Base-by-base conservation (phyloP, 2,329 filamentous ascomycete genomes). In the Colletotrichum liaoningense region DNA sequence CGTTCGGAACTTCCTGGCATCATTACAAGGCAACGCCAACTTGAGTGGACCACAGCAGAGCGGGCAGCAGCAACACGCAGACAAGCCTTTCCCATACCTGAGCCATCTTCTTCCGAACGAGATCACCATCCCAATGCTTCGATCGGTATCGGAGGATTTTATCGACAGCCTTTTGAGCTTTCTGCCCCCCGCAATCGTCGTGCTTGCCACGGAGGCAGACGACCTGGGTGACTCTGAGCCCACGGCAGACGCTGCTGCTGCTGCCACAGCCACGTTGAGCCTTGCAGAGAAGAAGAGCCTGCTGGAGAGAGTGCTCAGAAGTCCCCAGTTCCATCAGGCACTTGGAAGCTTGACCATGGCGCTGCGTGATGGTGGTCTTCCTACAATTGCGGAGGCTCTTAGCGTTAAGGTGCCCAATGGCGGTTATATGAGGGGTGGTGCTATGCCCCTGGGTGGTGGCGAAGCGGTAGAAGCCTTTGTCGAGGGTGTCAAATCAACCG, bases 401-500 rank as follows among this genome's bases (percentile, higher is more conserved):
- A 90, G 92, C 7, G 90, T 98, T 72, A 91, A 91, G 77, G 91
- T 99, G 24, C 89, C 93, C 79, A 95, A 98, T 80, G 93, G 93
- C n/a, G 96, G 96, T 4, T 93, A 94, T 75, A 88, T 97, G 79
- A 89, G 88, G 74, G 92, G 93, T 68, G 93, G 94, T 6, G 93
- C 90, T 63, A 92, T 98, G 86, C 95, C 96, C 2, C 83, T 98
- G 58, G 96, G 95, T 56, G 95, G 95, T 65, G 94, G 93, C 6
- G 93, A 97, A 78, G 96, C 96, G 14, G 92, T 99, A 1, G 93
- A 97, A 84, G 94, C 94, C 4, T 99, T 99, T 83, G 88, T 99
- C 26, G 91, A 97, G 69, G 97, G 96, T 3, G 92, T 98, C 60
- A 97, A 93, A 88, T 93, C 90, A 84, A 92, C 91, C 6, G 93